Percentiles rank a stretch among this genome's conserved stretches.
Evolutionary conservation across 805 yeast genomes (phyloP).

Genomic region (Kuraishia hungarica): DNA sequence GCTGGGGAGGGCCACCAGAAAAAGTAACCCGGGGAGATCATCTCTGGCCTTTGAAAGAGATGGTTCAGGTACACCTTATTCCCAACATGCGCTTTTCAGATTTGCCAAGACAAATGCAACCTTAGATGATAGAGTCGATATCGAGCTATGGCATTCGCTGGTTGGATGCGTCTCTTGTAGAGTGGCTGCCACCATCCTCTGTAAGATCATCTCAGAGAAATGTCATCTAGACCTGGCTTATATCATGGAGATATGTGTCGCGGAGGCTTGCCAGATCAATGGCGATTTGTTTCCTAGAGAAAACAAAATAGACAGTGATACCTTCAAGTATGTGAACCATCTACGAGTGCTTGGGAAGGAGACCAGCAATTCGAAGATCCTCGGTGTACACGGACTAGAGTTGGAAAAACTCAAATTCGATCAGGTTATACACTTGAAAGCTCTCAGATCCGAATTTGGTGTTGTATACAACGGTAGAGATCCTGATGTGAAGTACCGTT

Average conservation of each 20-base stretch:
- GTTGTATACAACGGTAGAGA: constrained; percentile 28
- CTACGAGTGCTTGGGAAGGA: constrained; percentile 29
- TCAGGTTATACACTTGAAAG: constrained; percentile 30
- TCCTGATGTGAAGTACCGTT: constrained; percentile 24
- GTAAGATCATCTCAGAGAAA: constrained; percentile 25
- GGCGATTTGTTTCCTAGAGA: constrained; percentile 35
- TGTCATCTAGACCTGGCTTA: constrained; percentile 35
- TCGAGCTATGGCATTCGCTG: constrained; percentile 27
- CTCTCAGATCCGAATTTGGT: constrained; percentile 47
- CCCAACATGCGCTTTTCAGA: constrained; percentile 37
- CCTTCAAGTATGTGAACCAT: constrained; percentile 28
- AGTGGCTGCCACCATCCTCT: constrained; percentile 31
- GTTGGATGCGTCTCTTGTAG: constrained; percentile 30
- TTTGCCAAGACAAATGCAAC: constrained; percentile 24
- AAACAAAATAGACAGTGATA: constrained; percentile 34
- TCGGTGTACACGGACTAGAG: constrained; percentile 31
- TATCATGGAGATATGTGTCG: constrained; percentile 40
- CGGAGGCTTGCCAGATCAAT: constrained; percentile 34
- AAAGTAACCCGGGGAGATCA: constrained; percentile 20
- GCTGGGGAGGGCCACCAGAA: constrained; percentile 53
- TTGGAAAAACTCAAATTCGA: constrained; percentile 18
- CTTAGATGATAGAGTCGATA: constrained; percentile 20
- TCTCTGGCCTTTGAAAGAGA: constrained; percentile 50
- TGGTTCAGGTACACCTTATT: constrained; percentile 57
- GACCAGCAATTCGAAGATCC: constrained; percentile 32